Base-by-base conservation (phyloP, 495 filamentous ascomycete species). In the Cercophora samala region DNA sequence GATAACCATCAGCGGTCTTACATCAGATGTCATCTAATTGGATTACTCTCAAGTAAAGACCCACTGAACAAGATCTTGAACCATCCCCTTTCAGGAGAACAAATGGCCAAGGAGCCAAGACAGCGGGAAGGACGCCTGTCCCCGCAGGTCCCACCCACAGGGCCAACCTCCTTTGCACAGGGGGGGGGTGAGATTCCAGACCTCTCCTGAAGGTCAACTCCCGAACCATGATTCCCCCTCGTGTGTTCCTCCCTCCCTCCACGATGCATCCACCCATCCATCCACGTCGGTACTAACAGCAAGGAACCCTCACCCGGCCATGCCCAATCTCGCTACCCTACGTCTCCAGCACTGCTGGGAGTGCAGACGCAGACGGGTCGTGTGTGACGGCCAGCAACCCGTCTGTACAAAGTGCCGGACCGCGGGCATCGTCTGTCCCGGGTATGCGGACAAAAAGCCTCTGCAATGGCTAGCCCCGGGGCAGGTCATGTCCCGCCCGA, bases 271-370 rank as follows among this genome's bases (percentile, higher is more conserved):
- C 37, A 46, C 37, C 37, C 37, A 9, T 17, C 13, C 0, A 46
- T 5, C 15, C 15, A 11, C 8, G 37, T 46, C 15, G 0, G 37
- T 46, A 13, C 6, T 9, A 46, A 5, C 8, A 9, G 13, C 37
- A 17, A 13, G 8, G n/a, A n/a, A n/a, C n/a, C n/a, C n/a, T n/a
- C n/a, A n/a, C n/a, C n/a, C n/a, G n/a, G n/a, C n/a, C n/a, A 46
- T 46, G 37, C 37, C 37, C 15, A 46, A 46, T 46, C 37, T 46
- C 13, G 37, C 37, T 17, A 46, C 6, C 13, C 13, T 46, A 9
- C 37, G 15, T 46, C 37, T 11, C 37, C 61, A 26, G 46, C 78
- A 79, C 23, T 80, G 78, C 66, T 79, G 78, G 78, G 78, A 79
- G 60, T 80, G 78, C 64, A 76, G 72, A 2, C 74, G 77, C 4